Conservation (phyloP, 805 yeast genomes). For the Scheffersomyces stipitis region DNA sequence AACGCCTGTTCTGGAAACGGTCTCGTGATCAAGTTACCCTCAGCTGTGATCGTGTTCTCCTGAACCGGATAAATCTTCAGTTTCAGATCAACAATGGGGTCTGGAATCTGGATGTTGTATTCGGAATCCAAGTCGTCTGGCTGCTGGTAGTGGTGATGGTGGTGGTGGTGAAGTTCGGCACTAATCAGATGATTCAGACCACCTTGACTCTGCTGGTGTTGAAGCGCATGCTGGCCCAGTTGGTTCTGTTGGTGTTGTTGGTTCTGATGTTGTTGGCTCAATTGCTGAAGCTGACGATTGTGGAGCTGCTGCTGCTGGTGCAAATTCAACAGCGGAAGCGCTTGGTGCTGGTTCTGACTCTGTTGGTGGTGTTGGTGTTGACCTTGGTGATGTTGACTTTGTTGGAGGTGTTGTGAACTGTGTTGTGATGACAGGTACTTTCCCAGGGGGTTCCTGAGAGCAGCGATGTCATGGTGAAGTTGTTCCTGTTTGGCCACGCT, state of each 20-base stretch:
- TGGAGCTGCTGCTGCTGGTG: slow-evolving; percentile 1
- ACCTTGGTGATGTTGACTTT: slow-evolving; percentile 1
- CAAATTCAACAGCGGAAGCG: not conserved
- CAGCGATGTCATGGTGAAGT: slow-evolving; percentile 1
- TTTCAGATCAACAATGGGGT: slow-evolving; percentile 43
- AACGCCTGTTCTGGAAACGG: slow-evolving; percentile 55
- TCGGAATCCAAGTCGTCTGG: slow-evolving; percentile 31
- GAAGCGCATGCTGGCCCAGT: slow-evolving; percentile 9
- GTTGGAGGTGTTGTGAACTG: not conserved
- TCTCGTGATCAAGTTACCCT: slow-evolving; percentile 52
- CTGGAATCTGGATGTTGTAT: slow-evolving; percentile 47
- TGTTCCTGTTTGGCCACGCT: slow-evolving; percentile 38
- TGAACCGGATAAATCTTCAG: slow-evolving; percentile 43
- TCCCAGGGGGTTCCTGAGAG: no score
- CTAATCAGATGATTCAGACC: no score
- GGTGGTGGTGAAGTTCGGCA: slow-evolving; percentile 9
- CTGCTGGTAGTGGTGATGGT: slow-evolving; percentile 17
- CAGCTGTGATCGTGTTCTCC: slow-evolving; percentile 47
- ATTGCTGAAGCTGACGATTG: slow-evolving; percentile 8
- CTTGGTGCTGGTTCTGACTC: slow-evolving; percentile 1
- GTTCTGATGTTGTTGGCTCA: slow-evolving; percentile 18
- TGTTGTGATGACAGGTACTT: no score
- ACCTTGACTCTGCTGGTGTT: slow-evolving; percentile 6
- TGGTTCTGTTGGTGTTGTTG: slow-evolving; percentile 22
- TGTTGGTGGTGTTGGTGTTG: slow-evolving; percentile 2